Evolutionary conservation across 78 protist genomes (phyloP).

Genomic region (Dictyostelium brefeldianum): DNA sequence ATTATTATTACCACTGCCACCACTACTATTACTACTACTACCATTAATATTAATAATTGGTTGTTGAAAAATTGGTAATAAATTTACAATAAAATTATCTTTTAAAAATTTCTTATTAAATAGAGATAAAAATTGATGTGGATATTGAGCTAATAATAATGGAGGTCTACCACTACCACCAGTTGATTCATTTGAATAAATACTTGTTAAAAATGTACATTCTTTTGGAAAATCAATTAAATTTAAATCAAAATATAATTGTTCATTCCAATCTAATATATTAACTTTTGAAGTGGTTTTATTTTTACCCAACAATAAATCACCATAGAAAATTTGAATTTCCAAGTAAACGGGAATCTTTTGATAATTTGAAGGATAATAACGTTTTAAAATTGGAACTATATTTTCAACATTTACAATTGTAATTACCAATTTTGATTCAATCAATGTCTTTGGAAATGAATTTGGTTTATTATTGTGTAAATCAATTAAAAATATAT

Average conservation of each 20-base stretch:
- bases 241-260: constrained; percentile 45
- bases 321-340: constrained; percentile 47
- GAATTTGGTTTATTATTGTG: not conserved
- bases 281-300: constrained; percentile 9
- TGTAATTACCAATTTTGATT: constrained; percentile 12
- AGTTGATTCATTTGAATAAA: constrained; percentile 18
- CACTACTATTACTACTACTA: too few species aligned
- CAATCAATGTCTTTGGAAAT: constrained; percentile 7
- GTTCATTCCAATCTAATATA: constrained; percentile 68
- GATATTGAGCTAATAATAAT: constrained; percentile 58
- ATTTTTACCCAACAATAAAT: constrained; percentile 1
- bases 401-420: not conserved
- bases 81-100: constrained; percentile 3
- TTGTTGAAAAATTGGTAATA: constrained; percentile 26
- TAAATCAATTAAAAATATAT: not conserved
- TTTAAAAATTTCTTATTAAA: constrained; percentile 27
- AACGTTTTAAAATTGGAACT: not conserved
- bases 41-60: not conserved
- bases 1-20: not conserved
- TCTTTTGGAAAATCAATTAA: constrained; percentile 61
- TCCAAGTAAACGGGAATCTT: constrained; percentile 45
- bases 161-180: too few species aligned
- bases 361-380: not conserved
- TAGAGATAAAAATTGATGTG: not conserved
- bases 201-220: constrained; percentile 25